Conservation (phyloP, 2,329 filamentous ascomycete species). For the Cordyceps javanica region DNA sequence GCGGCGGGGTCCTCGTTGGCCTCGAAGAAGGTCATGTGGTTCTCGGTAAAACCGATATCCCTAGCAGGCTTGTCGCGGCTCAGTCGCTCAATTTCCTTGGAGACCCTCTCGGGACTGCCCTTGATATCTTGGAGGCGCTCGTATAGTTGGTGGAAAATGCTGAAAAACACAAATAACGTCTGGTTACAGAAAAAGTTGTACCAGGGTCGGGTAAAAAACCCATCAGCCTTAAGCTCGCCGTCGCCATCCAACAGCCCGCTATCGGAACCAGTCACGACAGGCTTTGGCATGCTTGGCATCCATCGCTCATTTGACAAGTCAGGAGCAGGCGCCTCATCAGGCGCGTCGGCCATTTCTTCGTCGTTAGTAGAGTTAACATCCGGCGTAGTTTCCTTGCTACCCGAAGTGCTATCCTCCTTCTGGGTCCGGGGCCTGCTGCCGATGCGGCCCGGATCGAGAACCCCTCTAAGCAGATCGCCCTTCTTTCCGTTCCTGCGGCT, state of each 20-base stretch:
- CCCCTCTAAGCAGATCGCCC: slow-evolving; percentile 74
- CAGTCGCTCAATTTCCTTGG: slow-evolving; percentile 66
- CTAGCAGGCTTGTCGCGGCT: slow-evolving; percentile 73
- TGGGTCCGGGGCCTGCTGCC: slow-evolving; percentile 64
- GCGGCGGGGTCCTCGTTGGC: slow-evolving; percentile 52
- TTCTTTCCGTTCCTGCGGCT: slow-evolving; percentile 69
- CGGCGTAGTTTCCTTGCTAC: slow-evolving; percentile 83
- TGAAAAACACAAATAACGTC: slow-evolving; percentile 91
- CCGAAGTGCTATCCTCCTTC: slow-evolving; percentile 73
- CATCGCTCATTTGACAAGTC: slow-evolving; percentile 60
- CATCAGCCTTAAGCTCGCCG: slow-evolving; percentile 65
- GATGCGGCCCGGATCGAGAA: slow-evolving; percentile 71
- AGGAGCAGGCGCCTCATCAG: slow-evolving; percentile 50
- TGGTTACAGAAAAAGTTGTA: slow-evolving; percentile 92
- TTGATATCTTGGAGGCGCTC: slow-evolving; percentile 79
- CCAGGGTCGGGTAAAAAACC: slow-evolving; percentile 70
- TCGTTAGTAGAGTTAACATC: slow-evolving; percentile 73
- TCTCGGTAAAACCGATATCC: slow-evolving; percentile 77
- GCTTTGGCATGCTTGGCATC: slow-evolving; percentile 56
- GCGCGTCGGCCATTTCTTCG: slow-evolving; percentile 62
- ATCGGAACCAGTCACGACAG: slow-evolving; percentile 45
- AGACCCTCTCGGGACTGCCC: slow-evolving; percentile 65
- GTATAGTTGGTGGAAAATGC: slow-evolving; percentile 87
- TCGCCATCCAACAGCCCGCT: slow-evolving; percentile 47
- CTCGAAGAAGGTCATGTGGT: slow-evolving; percentile 72